Conservation (phyloP, 163 green algal genomes). For the Scenedesmus sp. region DNA sequence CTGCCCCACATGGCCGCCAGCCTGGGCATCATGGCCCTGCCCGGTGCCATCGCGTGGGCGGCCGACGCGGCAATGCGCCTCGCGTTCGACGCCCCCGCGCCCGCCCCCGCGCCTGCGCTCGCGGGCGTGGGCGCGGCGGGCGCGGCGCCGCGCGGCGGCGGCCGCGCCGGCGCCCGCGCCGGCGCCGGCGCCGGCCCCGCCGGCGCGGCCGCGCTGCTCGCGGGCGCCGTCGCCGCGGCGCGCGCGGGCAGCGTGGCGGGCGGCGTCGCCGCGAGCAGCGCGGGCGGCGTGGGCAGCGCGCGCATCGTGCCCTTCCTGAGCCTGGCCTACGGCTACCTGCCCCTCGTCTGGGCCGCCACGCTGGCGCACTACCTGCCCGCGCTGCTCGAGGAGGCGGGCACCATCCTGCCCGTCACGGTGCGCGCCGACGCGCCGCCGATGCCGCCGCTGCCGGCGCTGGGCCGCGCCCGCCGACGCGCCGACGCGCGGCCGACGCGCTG, state of each 20-base stretch:
- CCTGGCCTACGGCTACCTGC: constrained; percentile 73
- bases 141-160: neutral
- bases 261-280: neutral
- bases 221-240: neutral
- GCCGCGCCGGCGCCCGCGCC: neutral
- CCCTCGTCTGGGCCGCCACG: constrained; percentile 63
- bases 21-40: constrained; percentile 57
- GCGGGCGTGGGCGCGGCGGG: no score
- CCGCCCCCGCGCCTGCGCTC: neutral
- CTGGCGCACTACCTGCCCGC: constrained; percentile 63
- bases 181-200: neutral
- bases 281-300: neutral
- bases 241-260: no score
- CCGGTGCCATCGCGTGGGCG: constrained; percentile 53
- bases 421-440: no score
- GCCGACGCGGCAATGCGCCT: constrained; percentile 52
- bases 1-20: constrained; percentile 62
- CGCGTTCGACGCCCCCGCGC: neutral
- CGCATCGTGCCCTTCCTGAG: constrained; percentile 57
- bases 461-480: no score
- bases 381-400: constrained; percentile 70
- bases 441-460: no score
- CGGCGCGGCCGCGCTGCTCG: neutral
- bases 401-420: constrained; percentile 59
- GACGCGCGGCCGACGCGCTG: no score